Evolutionary conservation across 208 protist genomes (phyloP), one percentile per base, ranked within the genome.

Genomic region (Leishmania guyanensis): DNA sequence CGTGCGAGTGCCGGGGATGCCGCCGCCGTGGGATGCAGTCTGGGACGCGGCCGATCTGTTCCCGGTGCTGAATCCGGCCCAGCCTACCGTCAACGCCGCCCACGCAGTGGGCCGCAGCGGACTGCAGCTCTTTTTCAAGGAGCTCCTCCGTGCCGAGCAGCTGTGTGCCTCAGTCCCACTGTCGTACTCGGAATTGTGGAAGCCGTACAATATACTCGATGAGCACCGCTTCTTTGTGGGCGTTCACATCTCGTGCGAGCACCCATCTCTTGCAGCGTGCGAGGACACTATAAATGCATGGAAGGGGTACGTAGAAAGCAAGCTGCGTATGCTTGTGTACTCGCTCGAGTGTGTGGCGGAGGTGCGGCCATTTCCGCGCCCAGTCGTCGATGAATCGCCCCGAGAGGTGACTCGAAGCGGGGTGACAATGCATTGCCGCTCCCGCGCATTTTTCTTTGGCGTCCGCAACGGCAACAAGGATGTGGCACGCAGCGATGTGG

Each of bases 1-100:
- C 22, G 22, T 68, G 10, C 80, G 75, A 39, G 89, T 97, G 53
- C 80, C 83, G 9, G 95, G 95, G n/a, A 87, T 98, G 86, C 87
- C 86, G 50, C 79, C 87, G 9, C 88, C 87, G 48, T 96, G 92
- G 91, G 79, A 94, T 73, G 78, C 81, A 26, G 53, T 77, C 22
- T 65, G 81, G 6, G 81, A 83, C 22, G 10, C 73, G 1, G 78
- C 89, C 0, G 96, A 99, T 83, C 81, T 99, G 22, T 94, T 99
- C 75, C 98, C 98, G 16, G 92, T 99, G 60, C 92, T 99, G 43
- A 99, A 99, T 77, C 99, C 99, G 5, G 95, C 97, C 5, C 99
- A 99, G 75, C 99, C 99, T 36, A 95, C 89, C 50, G 98, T 99
- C 82, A 99, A 99, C 84, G 94, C 98, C 9, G 98, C 95, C 0